Evolutionary conservation across 768 basidiomycete species (phyloP).

Genomic region (Inosperma sp.): DNA sequence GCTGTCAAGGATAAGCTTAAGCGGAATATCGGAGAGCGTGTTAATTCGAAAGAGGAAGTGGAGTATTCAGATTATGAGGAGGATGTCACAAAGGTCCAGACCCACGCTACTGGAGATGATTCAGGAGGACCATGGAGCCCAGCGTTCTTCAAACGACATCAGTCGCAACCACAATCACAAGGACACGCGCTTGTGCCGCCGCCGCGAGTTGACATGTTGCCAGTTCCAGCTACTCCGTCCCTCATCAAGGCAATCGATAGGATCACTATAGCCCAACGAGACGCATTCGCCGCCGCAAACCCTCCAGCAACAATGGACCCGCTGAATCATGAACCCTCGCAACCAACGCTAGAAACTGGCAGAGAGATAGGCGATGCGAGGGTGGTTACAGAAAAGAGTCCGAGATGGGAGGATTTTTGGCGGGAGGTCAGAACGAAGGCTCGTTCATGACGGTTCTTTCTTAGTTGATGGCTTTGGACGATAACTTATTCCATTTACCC

Average conservation of each 20-base stretch:
- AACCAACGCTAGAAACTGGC: slow-evolving; percentile 8
- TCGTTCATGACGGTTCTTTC: slow-evolving; percentile 1
- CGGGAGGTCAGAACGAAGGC: slow-evolving; percentile 31
- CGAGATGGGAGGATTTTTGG: slow-evolving; percentile 36
- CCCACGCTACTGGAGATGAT: slow-evolving; percentile 9
- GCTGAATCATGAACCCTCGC: slow-evolving; percentile 2
- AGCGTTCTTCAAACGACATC: slow-evolving; percentile 44
- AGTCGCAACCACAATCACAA: slow-evolving; percentile 14
- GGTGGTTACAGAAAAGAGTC: slow-evolving; percentile 15
- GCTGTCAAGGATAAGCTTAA: slow-evolving; percentile 29
- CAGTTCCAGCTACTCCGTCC: slow-evolving; percentile 61
- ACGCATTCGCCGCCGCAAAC: slow-evolving; percentile 33
- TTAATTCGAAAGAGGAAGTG: slow-evolving; percentile 12
- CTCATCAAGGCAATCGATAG: slow-evolving; percentile 60
- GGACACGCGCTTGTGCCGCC: slow-evolving; percentile 4
- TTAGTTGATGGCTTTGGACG: neutral
- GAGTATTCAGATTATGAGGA: slow-evolving; percentile 48
- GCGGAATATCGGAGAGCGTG: slow-evolving; percentile 6
- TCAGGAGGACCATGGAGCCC: slow-evolving; percentile 42
- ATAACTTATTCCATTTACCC: neutral
- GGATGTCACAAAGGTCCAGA: slow-evolving; percentile 26
- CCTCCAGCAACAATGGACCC: neutral
- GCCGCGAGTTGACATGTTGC: slow-evolving; percentile 13
- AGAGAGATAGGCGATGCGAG: slow-evolving; percentile 3
- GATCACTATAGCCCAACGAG: slow-evolving; percentile 50